Conservation (phyloP, 345 rosid genomes). For the Viola odorata region DNA sequence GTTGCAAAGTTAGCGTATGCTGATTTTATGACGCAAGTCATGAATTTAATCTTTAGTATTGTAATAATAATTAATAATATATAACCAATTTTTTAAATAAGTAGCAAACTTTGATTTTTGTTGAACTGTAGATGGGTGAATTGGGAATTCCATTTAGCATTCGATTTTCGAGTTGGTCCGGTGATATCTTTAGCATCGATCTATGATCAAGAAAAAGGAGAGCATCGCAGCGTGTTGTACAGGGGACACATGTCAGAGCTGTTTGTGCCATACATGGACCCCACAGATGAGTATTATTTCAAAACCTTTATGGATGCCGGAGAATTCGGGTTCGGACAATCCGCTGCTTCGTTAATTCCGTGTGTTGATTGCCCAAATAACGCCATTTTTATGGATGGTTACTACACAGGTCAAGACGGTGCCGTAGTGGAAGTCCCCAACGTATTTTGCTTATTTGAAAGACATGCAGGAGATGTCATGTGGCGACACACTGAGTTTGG, state of each 20-base stretch:
- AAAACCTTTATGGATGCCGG: constrained; percentile 38
- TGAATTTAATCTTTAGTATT: not conserved
- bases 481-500: constrained; percentile 38
- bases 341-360: constrained; percentile 39
- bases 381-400: constrained; percentile 42
- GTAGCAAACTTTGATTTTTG: too few relatives aligned
- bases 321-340: constrained; percentile 43
- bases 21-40: not conserved
- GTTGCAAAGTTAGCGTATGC: not conserved
- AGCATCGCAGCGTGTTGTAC: constrained; percentile 39
- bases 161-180: constrained; percentile 43
- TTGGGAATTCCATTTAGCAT: constrained; percentile 48
- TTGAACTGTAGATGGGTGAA: constrained; percentile 40
- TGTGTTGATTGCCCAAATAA: constrained; percentile 42
- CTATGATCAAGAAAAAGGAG: constrained; percentile 35
- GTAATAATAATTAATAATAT: too few relatives aligned
- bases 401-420: constrained; percentile 40
- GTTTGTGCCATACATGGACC: constrained; percentile 51
- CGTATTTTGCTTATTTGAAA: constrained; percentile 49
- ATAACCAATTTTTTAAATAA: too few relatives aligned
- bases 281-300: constrained; percentile 40
- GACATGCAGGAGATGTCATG: constrained; percentile 47
- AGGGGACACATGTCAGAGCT: constrained; percentile 47
- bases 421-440: constrained; percentile 24
- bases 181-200: constrained; percentile 46